These are phyloP conservation scores for Rosa persica DNA, from an alignment of 306 rosid species.

Conservation along the genomic window DNA sequence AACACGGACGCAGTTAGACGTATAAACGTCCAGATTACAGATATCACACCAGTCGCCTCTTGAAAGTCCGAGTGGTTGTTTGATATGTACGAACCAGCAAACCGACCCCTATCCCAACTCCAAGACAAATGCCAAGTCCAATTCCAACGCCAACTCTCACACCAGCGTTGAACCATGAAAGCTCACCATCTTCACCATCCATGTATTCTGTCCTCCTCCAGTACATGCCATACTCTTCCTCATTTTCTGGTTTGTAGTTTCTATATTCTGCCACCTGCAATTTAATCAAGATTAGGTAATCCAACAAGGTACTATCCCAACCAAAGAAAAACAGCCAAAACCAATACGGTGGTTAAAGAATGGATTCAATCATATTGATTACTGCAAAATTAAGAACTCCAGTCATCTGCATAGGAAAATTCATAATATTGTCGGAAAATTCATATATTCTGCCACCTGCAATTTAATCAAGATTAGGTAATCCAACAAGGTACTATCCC, in stretches of 20 bases:
- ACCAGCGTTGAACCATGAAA: conserved; percentile 48
- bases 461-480: conserved; percentile 1
- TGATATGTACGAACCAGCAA: conserved; percentile 41
- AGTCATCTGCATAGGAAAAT: not conserved
- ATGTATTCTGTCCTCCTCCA: conserved; percentile 40
- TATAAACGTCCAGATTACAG: conserved; percentile 2
- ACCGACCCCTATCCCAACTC: conserved; percentile 40
- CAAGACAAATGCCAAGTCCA: conserved; percentile 46
- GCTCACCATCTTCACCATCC: conserved; percentile 45
- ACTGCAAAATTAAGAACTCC: not conserved
- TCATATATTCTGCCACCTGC: conserved; percentile 34
- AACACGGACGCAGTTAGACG: conserved; percentile 19
- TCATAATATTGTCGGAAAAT: not conserved
- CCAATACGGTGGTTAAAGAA: not conserved
- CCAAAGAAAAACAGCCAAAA: not conserved
- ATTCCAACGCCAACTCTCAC: conserved; percentile 48
- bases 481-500: not conserved
- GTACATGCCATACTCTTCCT: conserved; percentile 24
- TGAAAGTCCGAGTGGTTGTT: conserved; percentile 38
- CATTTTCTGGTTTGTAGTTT: conserved; percentile 34
- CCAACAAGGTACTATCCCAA: not conserved
- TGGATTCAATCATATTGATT: not conserved
- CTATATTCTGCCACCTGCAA: conserved; percentile 33
- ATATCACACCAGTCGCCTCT: conserved; percentile 33
- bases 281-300: not conserved